Percentiles rank a stretch among this genome's conserved stretches.
These are phyloP conservation scores for Plasmodium gonderi DNA, from an alignment of 169 alveolate species.

Conservation along the genomic window DNA sequence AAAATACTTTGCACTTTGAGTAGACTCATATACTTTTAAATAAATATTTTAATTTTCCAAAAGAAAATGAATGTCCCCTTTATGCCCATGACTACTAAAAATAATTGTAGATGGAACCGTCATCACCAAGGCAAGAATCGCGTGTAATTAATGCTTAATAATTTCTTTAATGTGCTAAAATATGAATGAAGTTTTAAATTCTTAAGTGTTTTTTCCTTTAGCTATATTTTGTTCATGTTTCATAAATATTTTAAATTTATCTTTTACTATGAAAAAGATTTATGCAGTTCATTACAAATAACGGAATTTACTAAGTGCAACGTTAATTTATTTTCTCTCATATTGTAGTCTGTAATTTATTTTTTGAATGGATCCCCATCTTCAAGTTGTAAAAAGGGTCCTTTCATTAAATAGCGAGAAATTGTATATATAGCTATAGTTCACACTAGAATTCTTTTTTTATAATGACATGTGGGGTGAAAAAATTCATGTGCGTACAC, in stretches of 20 bases:
- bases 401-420: neutral
- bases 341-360: too few species aligned
- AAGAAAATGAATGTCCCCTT: neutral
- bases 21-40: neutral
- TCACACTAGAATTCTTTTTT: neutral
- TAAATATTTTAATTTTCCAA: neutral
- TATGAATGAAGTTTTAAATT: neutral
- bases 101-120: neutral
- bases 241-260: neutral
- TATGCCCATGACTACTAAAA: neutral
- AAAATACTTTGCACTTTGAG: neutral
- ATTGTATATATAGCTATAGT: neutral
- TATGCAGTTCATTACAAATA: neutral
- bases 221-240: neutral
- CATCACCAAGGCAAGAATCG: neutral
- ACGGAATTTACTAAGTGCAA: neutral
- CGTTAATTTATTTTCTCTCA: neutral
- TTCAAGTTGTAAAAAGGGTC: neutral
- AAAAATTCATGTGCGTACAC: neutral
- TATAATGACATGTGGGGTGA: neutral
- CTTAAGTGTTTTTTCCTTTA: neutral
- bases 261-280: neutral
- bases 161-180: neutral
- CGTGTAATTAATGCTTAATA: neutral
- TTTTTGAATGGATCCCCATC: neutral